Percentiles rank a stretch among this genome's conserved stretches.
Evolutionary conservation across 257 asterid species (phyloP).

Genomic region (Ligustrum vulgare): DNA sequence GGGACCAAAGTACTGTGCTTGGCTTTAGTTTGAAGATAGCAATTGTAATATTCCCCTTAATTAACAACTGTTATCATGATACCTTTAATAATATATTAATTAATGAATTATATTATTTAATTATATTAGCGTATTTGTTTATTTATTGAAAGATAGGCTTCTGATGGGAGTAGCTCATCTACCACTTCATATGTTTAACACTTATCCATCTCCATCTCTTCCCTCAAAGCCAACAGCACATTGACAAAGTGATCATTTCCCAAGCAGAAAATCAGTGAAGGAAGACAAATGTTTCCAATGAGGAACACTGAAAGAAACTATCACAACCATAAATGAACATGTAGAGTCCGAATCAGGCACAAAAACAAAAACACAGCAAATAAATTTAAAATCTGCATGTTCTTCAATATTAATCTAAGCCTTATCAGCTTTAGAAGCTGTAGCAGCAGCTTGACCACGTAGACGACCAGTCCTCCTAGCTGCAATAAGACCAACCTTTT

Average conservation of each 20-base stretch:
- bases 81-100: not conserved
- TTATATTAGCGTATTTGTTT: not conserved
- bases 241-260: not conserved
- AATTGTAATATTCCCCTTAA: not conserved
- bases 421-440: conserved; percentile 49
- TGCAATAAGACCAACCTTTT: conserved; percentile 64
- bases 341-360: conserved; percentile 7
- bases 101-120: not conserved
- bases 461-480: conserved; percentile 66
- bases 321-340: conserved; percentile 10
- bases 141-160: not conserved
- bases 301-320: not conserved
- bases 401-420: conserved; percentile 3
- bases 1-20: not conserved
- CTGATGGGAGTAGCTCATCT: not conserved
- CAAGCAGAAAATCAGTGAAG: not conserved
- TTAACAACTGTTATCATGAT: not conserved
- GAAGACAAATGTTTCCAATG: not conserved
- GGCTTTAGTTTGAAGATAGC: not conserved
- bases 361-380: not conserved
- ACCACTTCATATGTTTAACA: not conserved
- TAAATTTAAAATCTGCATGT: not conserved
- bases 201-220: too few species aligned
- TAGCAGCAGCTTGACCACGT: conserved; percentile 67
- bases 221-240: not conserved